Evolutionary conservation across 495 filamentous ascomycete genomes (phyloP).

Genomic region (Wilcoxina mikolae): DNA sequence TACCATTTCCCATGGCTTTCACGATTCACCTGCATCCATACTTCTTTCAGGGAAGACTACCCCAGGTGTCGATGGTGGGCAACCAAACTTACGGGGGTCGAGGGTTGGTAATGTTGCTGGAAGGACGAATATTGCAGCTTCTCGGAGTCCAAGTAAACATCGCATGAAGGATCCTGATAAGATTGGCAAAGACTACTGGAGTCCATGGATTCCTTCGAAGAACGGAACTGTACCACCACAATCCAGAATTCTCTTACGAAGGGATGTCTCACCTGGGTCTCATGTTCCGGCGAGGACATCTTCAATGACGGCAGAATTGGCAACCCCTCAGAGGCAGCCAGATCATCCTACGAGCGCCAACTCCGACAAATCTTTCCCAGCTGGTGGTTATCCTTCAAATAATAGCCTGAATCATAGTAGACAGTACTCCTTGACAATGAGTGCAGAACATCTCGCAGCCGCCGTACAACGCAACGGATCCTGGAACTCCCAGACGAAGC

Average conservation of each 20-base stretch:
- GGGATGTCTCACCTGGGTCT: not conserved
- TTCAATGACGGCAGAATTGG: not conserved
- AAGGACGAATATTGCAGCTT: not conserved
- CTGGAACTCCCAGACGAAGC: not conserved
- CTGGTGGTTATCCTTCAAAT: no score
- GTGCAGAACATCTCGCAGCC: not conserved
- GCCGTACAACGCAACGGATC: not conserved
- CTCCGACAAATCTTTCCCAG: not conserved
- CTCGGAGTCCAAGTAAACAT: not conserved
- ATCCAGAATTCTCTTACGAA: not conserved
- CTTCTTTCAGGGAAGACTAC: no score
- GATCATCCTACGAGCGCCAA: not conserved
- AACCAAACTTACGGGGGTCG: no score
- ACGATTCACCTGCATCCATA: no score
- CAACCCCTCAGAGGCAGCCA: not conserved
- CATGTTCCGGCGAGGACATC: not conserved
- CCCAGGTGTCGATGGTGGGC: no score
- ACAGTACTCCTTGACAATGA: not conserved
- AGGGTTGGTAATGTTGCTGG: not conserved
- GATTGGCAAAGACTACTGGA: not conserved
- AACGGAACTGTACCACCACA: not conserved
- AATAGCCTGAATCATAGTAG: not conserved
- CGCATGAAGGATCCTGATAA: not conserved
- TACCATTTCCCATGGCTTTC: no score
- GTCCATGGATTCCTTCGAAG: not conserved